These are phyloP conservation scores for Favolaschia claudopus DNA, from an alignment of 768 basidiomycete species.

Conservation along the genomic window DNA sequence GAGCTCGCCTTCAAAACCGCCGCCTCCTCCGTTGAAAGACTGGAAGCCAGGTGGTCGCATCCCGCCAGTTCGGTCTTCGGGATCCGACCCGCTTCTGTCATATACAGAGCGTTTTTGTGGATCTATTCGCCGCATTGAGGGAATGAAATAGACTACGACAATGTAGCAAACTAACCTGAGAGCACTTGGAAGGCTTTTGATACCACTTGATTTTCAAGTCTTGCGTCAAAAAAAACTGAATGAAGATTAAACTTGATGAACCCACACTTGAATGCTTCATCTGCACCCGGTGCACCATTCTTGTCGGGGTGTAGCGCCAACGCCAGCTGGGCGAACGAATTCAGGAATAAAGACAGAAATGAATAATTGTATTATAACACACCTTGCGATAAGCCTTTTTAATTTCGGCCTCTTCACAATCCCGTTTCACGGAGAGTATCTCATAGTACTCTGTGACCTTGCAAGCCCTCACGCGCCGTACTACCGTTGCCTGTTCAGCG, in stretches of 20 bases:
- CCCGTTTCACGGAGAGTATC: conserved; percentile 80
- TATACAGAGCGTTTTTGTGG: conserved; percentile 88
- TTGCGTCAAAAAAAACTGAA: conserved; percentile 14
- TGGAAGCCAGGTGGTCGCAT: conserved; percentile 62
- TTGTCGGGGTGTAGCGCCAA: conserved; percentile 91
- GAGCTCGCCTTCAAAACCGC: conserved; percentile 81
- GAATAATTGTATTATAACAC: conserved; percentile 23
- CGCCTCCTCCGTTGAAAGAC: conserved; percentile 56
- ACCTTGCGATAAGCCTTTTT: conserved; percentile 99
- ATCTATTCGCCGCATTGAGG: conserved; percentile 56
- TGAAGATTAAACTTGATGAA: conserved; percentile 24
- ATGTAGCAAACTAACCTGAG: conserved; percentile 59
- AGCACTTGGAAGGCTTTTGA: conserved; percentile 97
- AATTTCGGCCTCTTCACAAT: conserved; percentile 84
- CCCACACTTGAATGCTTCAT: conserved; percentile 97
- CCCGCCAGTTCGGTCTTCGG: conserved; percentile 82
- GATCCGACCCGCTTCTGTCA: conserved; percentile 87
- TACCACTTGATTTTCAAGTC: conserved; percentile 70
- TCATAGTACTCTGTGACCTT: conserved; percentile 93
- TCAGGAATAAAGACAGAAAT: conserved; percentile 4
- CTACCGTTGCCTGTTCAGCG: conserved; percentile 79
- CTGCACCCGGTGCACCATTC: conserved; percentile 97
- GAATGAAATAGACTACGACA: background rate
- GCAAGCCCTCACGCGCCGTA: conserved; percentile 86
- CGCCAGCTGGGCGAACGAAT: conserved; percentile 65